These are phyloP conservation scores for Dactylellina parvicollis DNA, from an alignment of 2,329 filamentous ascomycete genomes.

Conservation along the genomic window DNA sequence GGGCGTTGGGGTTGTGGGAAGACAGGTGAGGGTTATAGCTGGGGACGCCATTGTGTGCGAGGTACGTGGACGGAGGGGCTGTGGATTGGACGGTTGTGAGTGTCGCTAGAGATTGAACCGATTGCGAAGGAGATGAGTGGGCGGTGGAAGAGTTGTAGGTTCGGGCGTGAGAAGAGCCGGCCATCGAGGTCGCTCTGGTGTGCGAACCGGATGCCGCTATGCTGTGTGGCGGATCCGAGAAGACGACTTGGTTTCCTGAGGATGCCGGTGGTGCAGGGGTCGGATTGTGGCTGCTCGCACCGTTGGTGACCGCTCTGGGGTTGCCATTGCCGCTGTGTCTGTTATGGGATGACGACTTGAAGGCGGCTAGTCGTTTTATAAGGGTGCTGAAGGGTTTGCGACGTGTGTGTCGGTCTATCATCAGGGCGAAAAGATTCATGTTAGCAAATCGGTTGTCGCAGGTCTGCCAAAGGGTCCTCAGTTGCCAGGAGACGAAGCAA, in stretches of 20 bases:
- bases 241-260: slow-evolving; percentile 65
- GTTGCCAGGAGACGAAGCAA: not conserved
- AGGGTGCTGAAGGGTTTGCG: slow-evolving; percentile 84
- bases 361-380: slow-evolving; percentile 91
- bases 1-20: slow-evolving; percentile 57
- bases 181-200: slow-evolving; percentile 67
- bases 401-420: slow-evolving; percentile 62
- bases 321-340: slow-evolving; percentile 59
- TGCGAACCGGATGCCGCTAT: slow-evolving; percentile 65
- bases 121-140: slow-evolving; percentile 84
- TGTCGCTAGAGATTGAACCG: slow-evolving; percentile 80
- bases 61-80: slow-evolving; percentile 67
- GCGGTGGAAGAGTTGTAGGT: slow-evolving; percentile 65
- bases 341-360: slow-evolving; percentile 77
- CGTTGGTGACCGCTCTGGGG: slow-evolving; percentile 25
- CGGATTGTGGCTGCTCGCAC: slow-evolving; percentile 34
- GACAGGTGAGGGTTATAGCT: slow-evolving; percentile 57
- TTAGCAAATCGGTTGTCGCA: slow-evolving; percentile 10
- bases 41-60: slow-evolving; percentile 40
- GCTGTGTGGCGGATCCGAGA: slow-evolving; percentile 65
- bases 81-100: slow-evolving; percentile 85
- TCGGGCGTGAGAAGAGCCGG: slow-evolving; percentile 71
- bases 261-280: slow-evolving; percentile 54
- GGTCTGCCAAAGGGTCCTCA: slow-evolving; percentile 8
- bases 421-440: not conserved